Evolutionary conservation across 1,139 yeast genomes (phyloP).

Genomic region (Pichia sp.): DNA sequence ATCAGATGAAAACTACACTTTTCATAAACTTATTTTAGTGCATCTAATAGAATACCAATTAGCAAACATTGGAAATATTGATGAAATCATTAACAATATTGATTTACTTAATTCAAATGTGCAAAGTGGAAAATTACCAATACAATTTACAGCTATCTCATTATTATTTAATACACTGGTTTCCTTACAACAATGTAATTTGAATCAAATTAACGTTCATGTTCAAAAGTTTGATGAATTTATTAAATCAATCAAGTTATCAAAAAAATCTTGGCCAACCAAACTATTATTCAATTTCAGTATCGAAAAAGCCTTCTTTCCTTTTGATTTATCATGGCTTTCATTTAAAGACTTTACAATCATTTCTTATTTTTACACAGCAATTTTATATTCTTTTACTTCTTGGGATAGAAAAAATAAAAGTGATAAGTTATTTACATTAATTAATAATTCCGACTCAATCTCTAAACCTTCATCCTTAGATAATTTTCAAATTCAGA

Average conservation of each 20-base stretch:
- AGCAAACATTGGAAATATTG: slow-evolving; percentile 3
- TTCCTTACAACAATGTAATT: slow-evolving; percentile 29
- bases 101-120: slow-evolving; percentile 10
- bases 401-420: slow-evolving; percentile 32
- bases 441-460: background rate
- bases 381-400: slow-evolving; percentile 28
- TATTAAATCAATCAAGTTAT: slow-evolving; percentile 20
- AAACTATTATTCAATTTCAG: slow-evolving; percentile 29
- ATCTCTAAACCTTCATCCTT: background rate
- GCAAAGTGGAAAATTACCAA: slow-evolving; percentile 18
- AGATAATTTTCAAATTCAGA: slow-evolving; percentile 20
- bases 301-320: slow-evolving; percentile 10
- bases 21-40: slow-evolving; percentile 23
- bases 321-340: slow-evolving; percentile 34
- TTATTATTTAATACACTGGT: slow-evolving; percentile 27
- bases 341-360: slow-evolving; percentile 38
- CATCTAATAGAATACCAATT: slow-evolving; percentile 12
- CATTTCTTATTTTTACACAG: slow-evolving; percentile 32
- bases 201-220: slow-evolving; percentile 23
- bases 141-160: slow-evolving; percentile 32
- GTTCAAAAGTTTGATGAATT: slow-evolving; percentile 30
- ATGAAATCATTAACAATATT: slow-evolving; percentile 22
- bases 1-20: slow-evolving; percentile 18
- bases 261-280: slow-evolving; percentile 19
- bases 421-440: slow-evolving; percentile 32